Conservation (phyloP, 1,284 basidiomycete species). For the Omphalotus olearius region DNA sequence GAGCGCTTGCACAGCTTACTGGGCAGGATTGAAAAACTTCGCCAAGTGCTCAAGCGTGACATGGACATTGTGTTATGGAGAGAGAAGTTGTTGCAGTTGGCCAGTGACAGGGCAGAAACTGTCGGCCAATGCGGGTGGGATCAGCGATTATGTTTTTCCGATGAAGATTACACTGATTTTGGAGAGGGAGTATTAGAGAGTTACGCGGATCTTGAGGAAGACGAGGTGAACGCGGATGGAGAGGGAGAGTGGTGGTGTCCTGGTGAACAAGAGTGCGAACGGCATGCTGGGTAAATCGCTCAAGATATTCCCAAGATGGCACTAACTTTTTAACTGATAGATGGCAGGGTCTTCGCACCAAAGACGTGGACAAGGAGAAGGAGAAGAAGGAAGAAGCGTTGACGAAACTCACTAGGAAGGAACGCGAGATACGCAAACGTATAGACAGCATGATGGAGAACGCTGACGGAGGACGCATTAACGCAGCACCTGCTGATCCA, state of each 20-base stretch:
- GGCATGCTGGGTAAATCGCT: slow-evolving; percentile 64
- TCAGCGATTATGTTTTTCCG: slow-evolving; percentile 73
- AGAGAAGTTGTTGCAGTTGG: slow-evolving; percentile 61
- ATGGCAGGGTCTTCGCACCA: slow-evolving; percentile 74
- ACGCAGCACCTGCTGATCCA: slow-evolving; percentile 17
- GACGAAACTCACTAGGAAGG: slow-evolving; percentile 57
- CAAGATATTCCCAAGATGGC: background rate
- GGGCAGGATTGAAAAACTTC: slow-evolving; percentile 48
- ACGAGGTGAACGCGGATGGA: slow-evolving; percentile 39
- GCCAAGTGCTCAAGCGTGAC: slow-evolving; percentile 60
- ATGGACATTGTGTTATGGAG: slow-evolving; percentile 67
- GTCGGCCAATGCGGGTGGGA: slow-evolving; percentile 79
- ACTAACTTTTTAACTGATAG: slow-evolving; percentile 30
- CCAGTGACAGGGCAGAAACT: slow-evolving; percentile 53
- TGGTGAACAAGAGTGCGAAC: slow-evolving; percentile 69
- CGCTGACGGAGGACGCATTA: slow-evolving; percentile 4
- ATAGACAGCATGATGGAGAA: slow-evolving; percentile 66
- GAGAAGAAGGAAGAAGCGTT: slow-evolving; percentile 62
- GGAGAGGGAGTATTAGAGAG: slow-evolving; percentile 61
- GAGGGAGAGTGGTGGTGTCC: slow-evolving; percentile 63
- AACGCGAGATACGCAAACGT: slow-evolving; percentile 68
- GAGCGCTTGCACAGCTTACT: slow-evolving; percentile 48
- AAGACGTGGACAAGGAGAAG: slow-evolving; percentile 69
- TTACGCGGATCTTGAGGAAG: slow-evolving; percentile 50
- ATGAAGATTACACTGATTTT: slow-evolving; percentile 67